phyloP scores from a whole-genome alignment of 345 rosid species.

The Populus euphratica region DNA sequence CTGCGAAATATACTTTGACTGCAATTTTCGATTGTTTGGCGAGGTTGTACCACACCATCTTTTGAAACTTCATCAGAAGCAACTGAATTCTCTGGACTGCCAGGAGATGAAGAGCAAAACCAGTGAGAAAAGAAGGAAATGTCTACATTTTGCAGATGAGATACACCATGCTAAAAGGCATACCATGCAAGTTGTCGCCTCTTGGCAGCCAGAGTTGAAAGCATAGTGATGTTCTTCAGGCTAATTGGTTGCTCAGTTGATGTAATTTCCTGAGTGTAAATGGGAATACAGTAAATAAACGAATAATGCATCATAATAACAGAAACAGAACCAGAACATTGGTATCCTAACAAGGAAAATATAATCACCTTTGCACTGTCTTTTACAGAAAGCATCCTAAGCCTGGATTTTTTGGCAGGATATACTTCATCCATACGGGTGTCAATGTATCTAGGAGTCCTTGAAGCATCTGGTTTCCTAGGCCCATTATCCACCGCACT shows the following conservation, averaged over 20 bases:
- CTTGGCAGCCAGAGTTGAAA: conserved; percentile 53
- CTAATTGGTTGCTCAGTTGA: conserved; percentile 39
- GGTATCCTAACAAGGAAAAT: background rate
- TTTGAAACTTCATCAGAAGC: conserved; percentile 41
- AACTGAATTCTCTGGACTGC: conserved; percentile 44
- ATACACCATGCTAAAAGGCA: conserved; percentile 6
- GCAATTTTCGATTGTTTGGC: conserved; percentile 48
- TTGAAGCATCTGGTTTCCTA: conserved; percentile 47
- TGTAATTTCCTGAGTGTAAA: conserved; percentile 46
- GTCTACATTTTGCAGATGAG: background rate
- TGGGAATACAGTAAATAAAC: conserved; percentile 8
- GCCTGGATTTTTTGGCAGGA: conserved; percentile 73
- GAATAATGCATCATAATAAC: background rate
- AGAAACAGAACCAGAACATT: background rate
- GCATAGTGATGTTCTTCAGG: conserved; percentile 45
- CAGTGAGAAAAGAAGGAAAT: background rate
- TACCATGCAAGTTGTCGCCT: conserved; percentile 55
- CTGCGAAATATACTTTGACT: conserved; percentile 65
- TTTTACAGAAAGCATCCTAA: conserved; percentile 48
- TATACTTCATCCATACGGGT: conserved; percentile 69
- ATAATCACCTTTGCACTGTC: conserved; percentile 62
- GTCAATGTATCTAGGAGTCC: conserved; percentile 61
- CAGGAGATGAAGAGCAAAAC: conserved; percentile 10
- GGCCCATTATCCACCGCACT: conserved; percentile 37
- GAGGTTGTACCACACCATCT: conserved; percentile 32